Percentiles rank a stretch among this genome's conserved stretches.
phyloP scores from a whole-genome alignment of 1,284 basidiomycete species.

The Apiotrichum sp. region DNA sequence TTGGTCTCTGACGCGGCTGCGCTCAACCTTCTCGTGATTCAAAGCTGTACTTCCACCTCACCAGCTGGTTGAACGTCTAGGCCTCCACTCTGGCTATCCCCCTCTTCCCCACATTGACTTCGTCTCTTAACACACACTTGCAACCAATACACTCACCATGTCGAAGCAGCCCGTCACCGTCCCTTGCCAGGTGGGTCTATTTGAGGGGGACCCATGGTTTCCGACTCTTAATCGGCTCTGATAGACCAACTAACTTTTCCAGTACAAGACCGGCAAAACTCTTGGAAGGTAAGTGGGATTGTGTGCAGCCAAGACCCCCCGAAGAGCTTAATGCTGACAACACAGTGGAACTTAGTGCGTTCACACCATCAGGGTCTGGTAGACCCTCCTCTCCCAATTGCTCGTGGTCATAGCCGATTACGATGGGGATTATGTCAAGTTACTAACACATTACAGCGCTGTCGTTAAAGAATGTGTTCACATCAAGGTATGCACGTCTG shows the following conservation, averaged over 20 bases:
- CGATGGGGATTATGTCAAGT: no score
- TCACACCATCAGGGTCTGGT: no score
- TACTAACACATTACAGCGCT: constrained; percentile 39
- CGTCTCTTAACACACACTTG: background rate
- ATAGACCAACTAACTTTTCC: background rate
- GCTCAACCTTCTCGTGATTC: no score
- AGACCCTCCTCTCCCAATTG: no score
- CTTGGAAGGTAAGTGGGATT: constrained; percentile 85
- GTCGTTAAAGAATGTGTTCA: constrained; percentile 81
- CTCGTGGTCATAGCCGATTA: no score
- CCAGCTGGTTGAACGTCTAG: background rate
- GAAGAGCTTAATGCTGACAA: constrained; percentile 16
- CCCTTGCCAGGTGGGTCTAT: constrained; percentile 59
- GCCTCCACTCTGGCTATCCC: background rate
- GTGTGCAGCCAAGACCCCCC: no score
- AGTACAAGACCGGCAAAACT: constrained; percentile 91
- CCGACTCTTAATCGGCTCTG: no score
- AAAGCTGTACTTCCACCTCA: background rate
- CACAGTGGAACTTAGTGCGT: constrained; percentile 45
- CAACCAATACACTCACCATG: constrained; percentile 4
- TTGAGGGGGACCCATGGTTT: no score
- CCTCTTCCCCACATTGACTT: background rate
- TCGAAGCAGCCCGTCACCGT: constrained; percentile 49
- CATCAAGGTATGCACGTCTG: constrained; percentile 65
- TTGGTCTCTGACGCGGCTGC: no score